Evolutionary conservation across 768 basidiomycete genomes (phyloP), one percentile per base, ranked within the genome.

Genomic region (Mycena epipterygia): DNA sequence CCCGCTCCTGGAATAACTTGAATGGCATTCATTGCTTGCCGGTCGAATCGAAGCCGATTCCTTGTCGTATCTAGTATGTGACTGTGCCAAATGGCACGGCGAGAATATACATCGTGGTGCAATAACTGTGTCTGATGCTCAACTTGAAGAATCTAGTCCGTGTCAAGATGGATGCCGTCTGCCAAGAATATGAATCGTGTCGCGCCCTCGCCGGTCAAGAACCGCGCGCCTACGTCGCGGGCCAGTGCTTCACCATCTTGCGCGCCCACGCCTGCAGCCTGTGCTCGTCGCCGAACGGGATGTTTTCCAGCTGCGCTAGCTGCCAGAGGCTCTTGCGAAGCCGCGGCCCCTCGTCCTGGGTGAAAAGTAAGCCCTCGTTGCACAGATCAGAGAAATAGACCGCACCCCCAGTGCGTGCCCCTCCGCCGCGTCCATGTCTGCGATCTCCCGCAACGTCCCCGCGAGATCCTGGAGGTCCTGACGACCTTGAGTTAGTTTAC

Each of bases 221-320:
- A n/a, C n/a, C n/a, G n/a, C n/a, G n/a, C n/a, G n/a, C 13, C 13
- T 32, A 52, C 3, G 11, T 13, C 37, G 23, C 27, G 8, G 70
- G 68, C 66, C 70, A 75, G n/a, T 48, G 32, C 61, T 56, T 65
- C 25, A 69, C 0, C 61, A 69, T 6, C 13, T 39, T 48, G 27
- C 42, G 42, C 42, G 70, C 67, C 64, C 37, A 46, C 7, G 16
- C 37, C 12, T 64, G 49, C 27, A 72, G 17, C 33, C 41, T 21
- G 33, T 57, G 19, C 64, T 67, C 71, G 53, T 75, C 73, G 44
- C 44, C 64, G 37, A 67, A 72, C 32, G 75, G 75, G 35, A 75
- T 68, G 42, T 75, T 68, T 6, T 60, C 67, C 23, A 70, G 23
- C 30, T 46, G 46, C 16, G 56, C 70, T 23, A 75, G 53, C 25